These are phyloP conservation scores for Ophiocordyceps unilateralis DNA, from an alignment of 2,329 filamentous ascomycete species.

Conservation along the genomic window DNA sequence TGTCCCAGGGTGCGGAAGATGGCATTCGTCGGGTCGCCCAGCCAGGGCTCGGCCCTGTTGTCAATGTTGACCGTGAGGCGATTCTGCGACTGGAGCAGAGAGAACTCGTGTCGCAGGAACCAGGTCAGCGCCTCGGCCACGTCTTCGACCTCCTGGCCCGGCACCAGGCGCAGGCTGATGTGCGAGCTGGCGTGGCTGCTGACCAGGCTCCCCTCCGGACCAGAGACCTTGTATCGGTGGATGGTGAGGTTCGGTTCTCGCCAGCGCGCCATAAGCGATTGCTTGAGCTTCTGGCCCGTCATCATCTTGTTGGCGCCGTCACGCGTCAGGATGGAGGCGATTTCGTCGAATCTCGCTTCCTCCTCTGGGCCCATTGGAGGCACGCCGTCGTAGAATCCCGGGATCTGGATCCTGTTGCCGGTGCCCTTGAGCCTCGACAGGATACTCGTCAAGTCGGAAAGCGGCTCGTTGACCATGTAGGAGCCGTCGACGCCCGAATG, in stretches of 20 bases:
- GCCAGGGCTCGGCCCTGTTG: slow-evolving; percentile 89
- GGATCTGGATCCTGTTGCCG: slow-evolving; percentile 67
- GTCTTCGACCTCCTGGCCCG: slow-evolving; percentile 74
- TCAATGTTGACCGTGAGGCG: slow-evolving; percentile 68
- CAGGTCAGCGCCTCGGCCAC: slow-evolving; percentile 49
- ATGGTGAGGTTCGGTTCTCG: slow-evolving; percentile 88
- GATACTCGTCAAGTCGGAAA: slow-evolving; percentile 78
- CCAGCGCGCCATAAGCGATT: slow-evolving; percentile 84
- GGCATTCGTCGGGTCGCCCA: slow-evolving; percentile 77
- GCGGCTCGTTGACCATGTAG: slow-evolving; percentile 71
- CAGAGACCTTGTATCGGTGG: slow-evolving; percentile 82
- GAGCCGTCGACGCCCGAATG: slow-evolving; percentile 97
- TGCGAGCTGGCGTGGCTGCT: slow-evolving; percentile 77
- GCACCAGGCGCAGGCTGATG: slow-evolving; percentile 80
- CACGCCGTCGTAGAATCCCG: slow-evolving; percentile 76
- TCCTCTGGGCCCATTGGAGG: slow-evolving; percentile 59
- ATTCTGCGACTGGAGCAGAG: slow-evolving; percentile 62
- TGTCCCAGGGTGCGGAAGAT: slow-evolving; percentile 80
- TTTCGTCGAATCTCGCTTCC: slow-evolving; percentile 66
- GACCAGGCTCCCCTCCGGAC: slow-evolving; percentile 81
- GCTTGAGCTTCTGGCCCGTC: slow-evolving; percentile 53
- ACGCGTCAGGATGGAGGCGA: slow-evolving; percentile 57
- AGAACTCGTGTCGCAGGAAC: slow-evolving; percentile 58
- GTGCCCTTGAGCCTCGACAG: slow-evolving; percentile 67
- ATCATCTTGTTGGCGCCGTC: slow-evolving; percentile 40